These are phyloP conservation scores for Cutaneotrichosporon cyanovorans DNA, from an alignment of 1,284 basidiomycete species.

Conservation along the genomic window DNA sequence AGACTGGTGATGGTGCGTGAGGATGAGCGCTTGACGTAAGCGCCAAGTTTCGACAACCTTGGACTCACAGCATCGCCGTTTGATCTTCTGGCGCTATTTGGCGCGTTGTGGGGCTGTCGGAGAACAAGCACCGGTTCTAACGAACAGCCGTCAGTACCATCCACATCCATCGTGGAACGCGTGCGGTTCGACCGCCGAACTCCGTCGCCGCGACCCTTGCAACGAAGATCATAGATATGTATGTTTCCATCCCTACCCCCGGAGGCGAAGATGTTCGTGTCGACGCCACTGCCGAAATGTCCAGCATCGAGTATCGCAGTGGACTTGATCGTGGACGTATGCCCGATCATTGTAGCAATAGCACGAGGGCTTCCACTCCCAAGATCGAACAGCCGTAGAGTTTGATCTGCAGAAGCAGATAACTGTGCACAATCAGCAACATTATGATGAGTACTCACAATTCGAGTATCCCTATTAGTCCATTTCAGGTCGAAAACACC, in stretches of 20 bases:
- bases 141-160: background rate
- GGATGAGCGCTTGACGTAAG: slow-evolving; percentile 28
- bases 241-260: slow-evolving; percentile 46
- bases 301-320: slow-evolving; percentile 34
- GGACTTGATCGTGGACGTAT: slow-evolving; percentile 43
- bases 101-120: slow-evolving; percentile 12
- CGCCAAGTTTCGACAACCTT: too few species aligned
- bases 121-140: slow-evolving; percentile 12
- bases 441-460: slow-evolving; percentile 28
- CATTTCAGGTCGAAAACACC: slow-evolving; percentile 72
- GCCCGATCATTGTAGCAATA: slow-evolving; percentile 34
- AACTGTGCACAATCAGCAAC: slow-evolving; percentile 23
- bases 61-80: slow-evolving; percentile 1
- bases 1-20: slow-evolving; percentile 41
- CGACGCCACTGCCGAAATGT: slow-evolving; percentile 11
- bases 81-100: background rate
- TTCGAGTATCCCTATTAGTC: slow-evolving; percentile 55
- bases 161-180: background rate
- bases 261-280: slow-evolving; percentile 33
- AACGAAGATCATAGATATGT: slow-evolving; percentile 44
- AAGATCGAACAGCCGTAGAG: slow-evolving; percentile 33
- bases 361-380: slow-evolving; percentile 19
- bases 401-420: slow-evolving; percentile 43
- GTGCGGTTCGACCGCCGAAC: slow-evolving; percentile 4
- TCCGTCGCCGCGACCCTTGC: slow-evolving; percentile 14